Percentiles rank a stretch among this genome's conserved stretches.
Evolutionary conservation across 2,329 filamentous ascomycete species (phyloP).

Genomic region (Trichoderma koningii): DNA sequence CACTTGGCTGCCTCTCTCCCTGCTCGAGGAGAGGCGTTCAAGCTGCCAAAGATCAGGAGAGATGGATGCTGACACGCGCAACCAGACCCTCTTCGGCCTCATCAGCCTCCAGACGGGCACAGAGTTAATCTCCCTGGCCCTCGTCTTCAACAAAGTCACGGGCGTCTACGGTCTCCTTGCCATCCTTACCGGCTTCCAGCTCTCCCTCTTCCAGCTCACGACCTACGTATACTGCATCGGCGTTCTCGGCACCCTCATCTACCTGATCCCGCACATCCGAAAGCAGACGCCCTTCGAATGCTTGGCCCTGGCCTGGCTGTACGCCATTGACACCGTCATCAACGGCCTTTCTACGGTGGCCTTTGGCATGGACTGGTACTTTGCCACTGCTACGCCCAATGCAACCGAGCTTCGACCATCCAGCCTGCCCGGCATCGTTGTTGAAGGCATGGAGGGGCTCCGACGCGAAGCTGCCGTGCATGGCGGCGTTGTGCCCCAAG

Average conservation of each 20-base stretch:
- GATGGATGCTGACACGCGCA: conserved; percentile 27
- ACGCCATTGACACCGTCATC: conserved; percentile 77
- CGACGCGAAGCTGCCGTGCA: conserved; percentile 40
- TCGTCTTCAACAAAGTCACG: conserved; percentile 90
- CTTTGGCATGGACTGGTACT: conserved; percentile 85
- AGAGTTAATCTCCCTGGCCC: conserved; percentile 78
- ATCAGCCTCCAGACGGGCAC: conserved; percentile 85
- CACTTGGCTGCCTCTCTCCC: not conserved
- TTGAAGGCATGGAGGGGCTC: conserved; percentile 40
- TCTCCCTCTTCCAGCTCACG: conserved; percentile 80
- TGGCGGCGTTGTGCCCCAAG: conserved; percentile 51
- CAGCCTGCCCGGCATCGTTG: conserved; percentile 35
- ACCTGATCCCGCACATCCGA: conserved; percentile 78
- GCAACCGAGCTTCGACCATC: conserved; percentile 32
- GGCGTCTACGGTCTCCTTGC: conserved; percentile 89
- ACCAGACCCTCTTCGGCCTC: conserved; percentile 78
- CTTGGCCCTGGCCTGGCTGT: conserved; percentile 80
- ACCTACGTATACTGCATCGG: conserved; percentile 88
- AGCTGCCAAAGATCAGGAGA: too few relatives aligned
- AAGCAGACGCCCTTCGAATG: conserved; percentile 76
- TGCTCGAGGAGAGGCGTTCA: not conserved
- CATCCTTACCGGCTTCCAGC: conserved; percentile 80
- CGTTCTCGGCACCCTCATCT: conserved; percentile 66
- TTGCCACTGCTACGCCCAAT: conserved; percentile 61
- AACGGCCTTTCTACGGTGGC: conserved; percentile 80